These are phyloP conservation scores for Nicotiana paniculata DNA, from an alignment of 257 asterid species.

Conservation along the genomic window DNA sequence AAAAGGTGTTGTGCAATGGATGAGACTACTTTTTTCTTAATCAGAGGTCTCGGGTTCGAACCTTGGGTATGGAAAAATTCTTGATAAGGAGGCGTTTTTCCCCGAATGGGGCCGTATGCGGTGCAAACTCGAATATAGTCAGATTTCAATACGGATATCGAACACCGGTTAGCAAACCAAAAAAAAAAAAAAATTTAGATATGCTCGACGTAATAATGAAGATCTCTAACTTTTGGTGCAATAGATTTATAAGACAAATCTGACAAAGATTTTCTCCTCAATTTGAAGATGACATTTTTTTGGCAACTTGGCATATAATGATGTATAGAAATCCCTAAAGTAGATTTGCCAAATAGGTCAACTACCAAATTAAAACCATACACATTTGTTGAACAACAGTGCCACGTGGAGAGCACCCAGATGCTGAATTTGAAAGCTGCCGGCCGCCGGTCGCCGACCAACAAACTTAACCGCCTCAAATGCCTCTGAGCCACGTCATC, in stretches of 20 bases:
- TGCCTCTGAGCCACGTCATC: background rate
- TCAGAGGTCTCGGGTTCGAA: no score
- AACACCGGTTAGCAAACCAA: no score
- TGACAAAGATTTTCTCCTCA: background rate
- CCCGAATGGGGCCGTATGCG: no score
- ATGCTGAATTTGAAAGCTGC: background rate
- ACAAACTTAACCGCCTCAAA: conserved; percentile 15
- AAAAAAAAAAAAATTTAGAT: background rate
- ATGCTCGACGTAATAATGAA: background rate
- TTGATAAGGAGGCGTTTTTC: no score
- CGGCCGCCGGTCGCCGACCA: conserved; percentile 2
- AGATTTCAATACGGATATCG: no score
- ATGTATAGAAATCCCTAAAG: background rate
- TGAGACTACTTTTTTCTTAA: no score
- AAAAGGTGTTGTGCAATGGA: no score
- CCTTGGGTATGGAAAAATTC: no score
- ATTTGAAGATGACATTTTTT: background rate
- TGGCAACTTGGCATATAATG: background rate
- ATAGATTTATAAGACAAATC: background rate
- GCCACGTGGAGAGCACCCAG: background rate
- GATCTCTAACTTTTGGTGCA: background rate
- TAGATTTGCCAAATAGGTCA: background rate
- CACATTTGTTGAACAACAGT: background rate
- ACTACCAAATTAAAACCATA: background rate
- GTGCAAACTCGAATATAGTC: no score